phyloP scores from a whole-genome alignment of 495 filamentous ascomycete species.

The Cercophora scortea region DNA sequence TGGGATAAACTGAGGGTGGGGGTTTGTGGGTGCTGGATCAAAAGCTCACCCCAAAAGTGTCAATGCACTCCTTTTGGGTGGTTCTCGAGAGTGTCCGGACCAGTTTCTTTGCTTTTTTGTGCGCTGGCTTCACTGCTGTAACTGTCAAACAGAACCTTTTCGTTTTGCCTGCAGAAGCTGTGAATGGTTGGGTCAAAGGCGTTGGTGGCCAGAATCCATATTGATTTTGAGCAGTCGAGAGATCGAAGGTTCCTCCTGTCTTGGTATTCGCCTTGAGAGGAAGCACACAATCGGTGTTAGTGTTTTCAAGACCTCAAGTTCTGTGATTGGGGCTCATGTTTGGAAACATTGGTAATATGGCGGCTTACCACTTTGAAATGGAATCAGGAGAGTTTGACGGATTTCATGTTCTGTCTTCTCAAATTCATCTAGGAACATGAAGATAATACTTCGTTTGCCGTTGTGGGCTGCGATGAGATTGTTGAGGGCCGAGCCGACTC shows the following conservation, averaged over 20 bases:
- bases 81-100: not conserved
- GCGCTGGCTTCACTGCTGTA: not conserved
- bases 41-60: not conserved
- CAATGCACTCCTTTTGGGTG: not conserved
- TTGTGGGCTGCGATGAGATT: not conserved
- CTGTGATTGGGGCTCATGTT: no score
- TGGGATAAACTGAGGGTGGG: not conserved
- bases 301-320: not conserved
- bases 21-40: not conserved
- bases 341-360: not conserved
- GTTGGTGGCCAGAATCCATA: slow-evolving; percentile 52
- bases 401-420: not conserved
- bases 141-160: slow-evolving; percentile 13
- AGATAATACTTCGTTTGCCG: not conserved
- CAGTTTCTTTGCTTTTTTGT: not conserved
- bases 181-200: slow-evolving; percentile 34
- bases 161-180: slow-evolving; percentile 22
- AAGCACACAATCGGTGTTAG: not conserved
- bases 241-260: not conserved
- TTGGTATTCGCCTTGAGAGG: not conserved
- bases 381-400: not conserved
- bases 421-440: not conserved
- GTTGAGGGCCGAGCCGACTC: not conserved
- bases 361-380: not conserved
- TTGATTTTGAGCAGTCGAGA: slow-evolving; percentile 44